Conservation (phyloP, 2,329 filamentous ascomycete genomes). For the Pseudopithomyces chartarum region DNA sequence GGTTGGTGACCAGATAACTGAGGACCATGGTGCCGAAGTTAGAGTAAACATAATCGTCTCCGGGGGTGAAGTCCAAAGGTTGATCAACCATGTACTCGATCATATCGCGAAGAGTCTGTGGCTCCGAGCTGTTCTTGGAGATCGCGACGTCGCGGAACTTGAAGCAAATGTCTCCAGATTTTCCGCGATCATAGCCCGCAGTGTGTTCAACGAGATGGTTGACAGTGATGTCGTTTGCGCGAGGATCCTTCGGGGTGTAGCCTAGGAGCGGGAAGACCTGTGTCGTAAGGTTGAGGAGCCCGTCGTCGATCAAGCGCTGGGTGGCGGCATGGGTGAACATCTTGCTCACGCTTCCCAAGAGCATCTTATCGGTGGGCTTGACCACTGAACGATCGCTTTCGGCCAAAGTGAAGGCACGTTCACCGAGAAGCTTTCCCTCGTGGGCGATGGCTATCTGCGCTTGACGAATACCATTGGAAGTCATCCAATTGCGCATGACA, state of each 20-base stretch:
- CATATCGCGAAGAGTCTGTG: constrained; percentile 22
- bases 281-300: constrained; percentile 20
- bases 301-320: constrained; percentile 17
- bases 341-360: constrained; percentile 29
- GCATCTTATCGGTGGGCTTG: constrained; percentile 24
- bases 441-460: constrained; percentile 25
- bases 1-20: constrained; percentile 19
- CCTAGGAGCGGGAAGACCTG: constrained; percentile 25
- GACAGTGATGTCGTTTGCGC: constrained; percentile 25
- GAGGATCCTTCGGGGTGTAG: constrained; percentile 21
- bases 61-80: constrained; percentile 25
- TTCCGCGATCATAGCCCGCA: constrained; percentile 23
- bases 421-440: constrained; percentile 23
- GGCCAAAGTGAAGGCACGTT: constrained; percentile 27
- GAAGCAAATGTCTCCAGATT: constrained; percentile 22
- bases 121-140: constrained; percentile 19
- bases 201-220: constrained; percentile 27
- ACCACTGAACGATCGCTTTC: constrained; percentile 25
- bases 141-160: constrained; percentile 20
- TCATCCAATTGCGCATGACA: constrained; percentile 26
- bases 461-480: constrained; percentile 23
- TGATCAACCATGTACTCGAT: constrained; percentile 23
- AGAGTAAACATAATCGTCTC: constrained; percentile 17
- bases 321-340: constrained; percentile 26
- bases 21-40: constrained; percentile 28